phyloP scores from a whole-genome alignment of 345 rosid species.

The Punica granatum region DNA sequence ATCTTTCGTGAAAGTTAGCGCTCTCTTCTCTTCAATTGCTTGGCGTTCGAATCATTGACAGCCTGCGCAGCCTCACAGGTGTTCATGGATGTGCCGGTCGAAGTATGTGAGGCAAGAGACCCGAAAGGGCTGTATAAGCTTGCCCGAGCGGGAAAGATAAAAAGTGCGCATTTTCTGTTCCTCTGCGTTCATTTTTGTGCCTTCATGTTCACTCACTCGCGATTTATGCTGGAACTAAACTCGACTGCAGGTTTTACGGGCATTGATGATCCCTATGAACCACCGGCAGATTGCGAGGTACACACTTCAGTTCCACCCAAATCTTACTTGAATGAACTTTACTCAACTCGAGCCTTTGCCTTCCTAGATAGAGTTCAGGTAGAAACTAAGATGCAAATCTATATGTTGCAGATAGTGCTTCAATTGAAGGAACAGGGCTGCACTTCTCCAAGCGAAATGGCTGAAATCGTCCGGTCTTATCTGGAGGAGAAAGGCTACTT shows the following conservation, averaged over 20 bases:
- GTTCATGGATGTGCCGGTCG: conserved; percentile 63
- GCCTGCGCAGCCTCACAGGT: conserved; percentile 26
- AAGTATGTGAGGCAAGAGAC: conserved; percentile 71
- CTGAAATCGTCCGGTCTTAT: conserved; percentile 55
- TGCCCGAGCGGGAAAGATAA: conserved; percentile 81
- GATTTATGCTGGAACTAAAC: background rate
- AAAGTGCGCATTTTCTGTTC: conserved; percentile 27
- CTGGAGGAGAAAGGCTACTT: conserved; percentile 59
- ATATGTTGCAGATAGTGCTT: conserved; percentile 44
- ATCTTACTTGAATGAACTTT: background rate
- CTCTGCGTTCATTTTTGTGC: background rate
- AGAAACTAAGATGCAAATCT: background rate
- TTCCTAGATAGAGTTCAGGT: background rate
- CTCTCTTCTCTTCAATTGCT: background rate
- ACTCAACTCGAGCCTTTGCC: background rate
- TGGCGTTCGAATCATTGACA: background rate
- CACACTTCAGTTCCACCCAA: background rate
- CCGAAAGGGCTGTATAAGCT: conserved; percentile 80
- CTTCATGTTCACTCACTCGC: background rate
- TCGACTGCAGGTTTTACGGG: conserved; percentile 53
- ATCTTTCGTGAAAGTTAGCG: background rate
- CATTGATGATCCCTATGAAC: conserved; percentile 67
- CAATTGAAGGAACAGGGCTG: conserved; percentile 23
- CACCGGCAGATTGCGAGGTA: conserved; percentile 55
- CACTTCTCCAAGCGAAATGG: conserved; percentile 50